Percentiles rank a stretch among this genome's conserved stretches.
Evolutionary conservation across 768 basidiomycete genomes (phyloP).

Genomic region (Hericium rajendrae): DNA sequence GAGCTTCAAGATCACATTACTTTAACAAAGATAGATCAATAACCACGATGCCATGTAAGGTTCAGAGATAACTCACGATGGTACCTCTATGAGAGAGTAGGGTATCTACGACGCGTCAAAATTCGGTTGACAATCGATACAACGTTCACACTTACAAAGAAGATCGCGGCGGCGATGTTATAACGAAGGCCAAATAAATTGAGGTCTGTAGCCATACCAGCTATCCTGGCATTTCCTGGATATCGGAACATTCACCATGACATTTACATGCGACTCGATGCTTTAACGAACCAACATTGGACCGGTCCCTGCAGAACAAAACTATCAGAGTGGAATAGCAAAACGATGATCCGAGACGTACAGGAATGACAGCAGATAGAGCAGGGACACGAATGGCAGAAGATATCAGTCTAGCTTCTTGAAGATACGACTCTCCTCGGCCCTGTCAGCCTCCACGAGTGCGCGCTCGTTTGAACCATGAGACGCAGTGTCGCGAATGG

Average conservation of each 20-base stretch:
- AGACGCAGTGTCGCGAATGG: not conserved
- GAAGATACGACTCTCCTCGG: conserved; percentile 1
- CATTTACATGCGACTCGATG: too few species aligned
- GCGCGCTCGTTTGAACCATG: not conserved
- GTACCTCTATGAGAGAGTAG: conserved; percentile 30
- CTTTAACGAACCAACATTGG: conserved; percentile 8
- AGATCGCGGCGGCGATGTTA: conserved; percentile 30
- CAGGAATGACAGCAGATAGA: conserved; percentile 14
- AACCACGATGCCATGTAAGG: too few species aligned
- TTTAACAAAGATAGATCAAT: conserved; percentile 1
- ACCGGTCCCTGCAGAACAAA: conserved; percentile 10
- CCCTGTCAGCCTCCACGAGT: not conserved
- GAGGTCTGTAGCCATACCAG: conserved; percentile 33
- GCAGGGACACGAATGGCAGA: conserved; percentile 7
- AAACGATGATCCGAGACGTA: not conserved
- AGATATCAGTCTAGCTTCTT: conserved; percentile 7
- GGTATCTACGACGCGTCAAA: conserved; percentile 17
- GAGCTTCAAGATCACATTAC: conserved; percentile 30
- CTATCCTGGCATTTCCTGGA: conserved; percentile 24
- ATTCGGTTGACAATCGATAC: not conserved
- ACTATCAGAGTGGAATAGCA: not conserved
- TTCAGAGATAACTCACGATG: conserved; percentile 22
- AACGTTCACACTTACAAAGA: conserved; percentile 20
- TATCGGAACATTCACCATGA: not conserved
- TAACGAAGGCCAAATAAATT: conserved; percentile 25